Conservation (phyloP, 495 filamentous ascomycete genomes). For the Cercophora samala region DNA sequence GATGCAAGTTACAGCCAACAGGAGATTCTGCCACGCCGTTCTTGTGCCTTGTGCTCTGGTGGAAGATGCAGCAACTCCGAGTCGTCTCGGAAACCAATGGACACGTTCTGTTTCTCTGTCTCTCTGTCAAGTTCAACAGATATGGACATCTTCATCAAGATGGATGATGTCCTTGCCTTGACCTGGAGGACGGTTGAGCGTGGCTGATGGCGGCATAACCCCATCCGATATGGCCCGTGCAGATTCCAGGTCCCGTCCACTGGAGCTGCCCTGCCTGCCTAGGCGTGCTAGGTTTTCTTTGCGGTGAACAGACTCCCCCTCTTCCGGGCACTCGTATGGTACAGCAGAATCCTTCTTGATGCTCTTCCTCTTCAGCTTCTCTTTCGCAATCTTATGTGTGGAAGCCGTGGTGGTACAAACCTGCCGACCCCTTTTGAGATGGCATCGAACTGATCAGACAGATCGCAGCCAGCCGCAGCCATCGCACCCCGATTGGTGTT, state of each 20-base stretch:
- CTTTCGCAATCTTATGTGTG: background rate
- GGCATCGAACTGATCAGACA: conserved; percentile 13
- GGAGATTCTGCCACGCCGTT: background rate
- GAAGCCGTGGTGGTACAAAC: background rate
- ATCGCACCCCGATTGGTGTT: conserved; percentile 17
- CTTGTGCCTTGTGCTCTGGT: background rate
- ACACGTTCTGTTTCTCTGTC: too few species aligned
- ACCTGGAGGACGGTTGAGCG: background rate
- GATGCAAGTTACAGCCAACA: background rate
- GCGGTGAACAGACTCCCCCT: too few species aligned
- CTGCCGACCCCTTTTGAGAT: background rate
- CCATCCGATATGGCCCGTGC: background rate
- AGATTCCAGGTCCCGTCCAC: too few species aligned
- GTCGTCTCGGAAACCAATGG: background rate
- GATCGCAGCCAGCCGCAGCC: conserved; percentile 11
- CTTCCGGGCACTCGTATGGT: too few species aligned
- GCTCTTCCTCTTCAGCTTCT: background rate
- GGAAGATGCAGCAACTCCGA: background rate
- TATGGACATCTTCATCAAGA: background rate
- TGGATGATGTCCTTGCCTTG: background rate
- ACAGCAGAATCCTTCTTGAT: too few species aligned
- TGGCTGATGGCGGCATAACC: background rate
- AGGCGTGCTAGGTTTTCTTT: too few species aligned
- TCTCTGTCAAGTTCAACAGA: too few species aligned
- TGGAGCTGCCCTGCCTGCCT: too few species aligned